A percentile compares a stretch with the other conserved stretches of the same genome.
phyloP scores from a whole-genome alignment of 140 eudicot species.

The Oenanthe javanica region DNA sequence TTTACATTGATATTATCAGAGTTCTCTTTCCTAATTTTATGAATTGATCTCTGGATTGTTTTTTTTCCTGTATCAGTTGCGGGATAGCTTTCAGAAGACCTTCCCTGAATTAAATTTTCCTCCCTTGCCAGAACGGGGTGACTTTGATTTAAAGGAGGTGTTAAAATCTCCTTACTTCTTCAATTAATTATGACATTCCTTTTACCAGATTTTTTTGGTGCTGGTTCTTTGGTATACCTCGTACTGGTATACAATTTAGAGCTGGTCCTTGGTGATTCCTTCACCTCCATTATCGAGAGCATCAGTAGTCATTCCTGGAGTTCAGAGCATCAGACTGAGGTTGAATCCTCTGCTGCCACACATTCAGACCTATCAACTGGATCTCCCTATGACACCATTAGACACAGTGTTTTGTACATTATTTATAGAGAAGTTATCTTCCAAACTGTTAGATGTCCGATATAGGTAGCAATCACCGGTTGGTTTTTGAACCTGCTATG shows the following conservation, averaged over 20 bases:
- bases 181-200: conserved; percentile 52
- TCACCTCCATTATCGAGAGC: neutral
- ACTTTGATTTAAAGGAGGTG: conserved; percentile 74
- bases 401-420: conserved; percentile 6
- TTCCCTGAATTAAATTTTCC: conserved; percentile 77
- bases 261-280: neutral
- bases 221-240: conserved; percentile 2
- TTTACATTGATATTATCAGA: neutral
- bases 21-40: neutral
- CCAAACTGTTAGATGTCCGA: conserved; percentile 5
- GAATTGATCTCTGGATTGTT: neutral
- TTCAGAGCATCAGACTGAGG: neutral
- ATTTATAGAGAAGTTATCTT: conserved; percentile 1
- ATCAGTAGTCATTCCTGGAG: neutral
- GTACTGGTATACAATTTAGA: neutral
- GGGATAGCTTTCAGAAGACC: conserved; percentile 66
- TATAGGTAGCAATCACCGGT: neutral
- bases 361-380: neutral
- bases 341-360: neutral
- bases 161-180: conserved; percentile 77
- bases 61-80: conserved; percentile 37
- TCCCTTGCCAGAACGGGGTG: conserved; percentile 93
- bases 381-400: neutral
- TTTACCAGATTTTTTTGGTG: neutral
- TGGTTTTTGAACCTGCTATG: neutral